These are phyloP conservation scores for Camellia sinensis DNA, from an alignment of 148 eudicot species.

Conservation along the genomic window DNA sequence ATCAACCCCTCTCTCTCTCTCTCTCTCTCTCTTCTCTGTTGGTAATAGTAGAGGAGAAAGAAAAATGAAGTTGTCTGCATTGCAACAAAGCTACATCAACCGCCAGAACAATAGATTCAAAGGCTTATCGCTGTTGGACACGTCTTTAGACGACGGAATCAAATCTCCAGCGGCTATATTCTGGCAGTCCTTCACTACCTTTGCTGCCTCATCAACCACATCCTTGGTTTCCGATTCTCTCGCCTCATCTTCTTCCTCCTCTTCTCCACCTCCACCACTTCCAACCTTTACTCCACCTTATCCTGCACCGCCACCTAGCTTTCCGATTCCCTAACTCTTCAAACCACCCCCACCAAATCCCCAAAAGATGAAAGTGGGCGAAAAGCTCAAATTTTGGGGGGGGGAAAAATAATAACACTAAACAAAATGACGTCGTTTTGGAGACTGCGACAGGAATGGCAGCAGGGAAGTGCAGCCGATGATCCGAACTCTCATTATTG, in stretches of 20 bases:
- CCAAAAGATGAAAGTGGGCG: neutral
- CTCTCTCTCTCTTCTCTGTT: neutral
- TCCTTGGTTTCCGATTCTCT: slow-evolving; percentile 86
- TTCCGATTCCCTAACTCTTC: slow-evolving; percentile 21
- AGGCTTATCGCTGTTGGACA: slow-evolving; percentile 26
- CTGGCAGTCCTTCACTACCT: slow-evolving; percentile 67
- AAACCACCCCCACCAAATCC: neutral
- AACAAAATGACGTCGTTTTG: too few relatives aligned
- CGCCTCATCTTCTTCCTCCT: slow-evolving; percentile 67
- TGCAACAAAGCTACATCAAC: slow-evolving; percentile 49
- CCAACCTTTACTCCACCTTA: slow-evolving; percentile 25
- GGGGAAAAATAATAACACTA: too few relatives aligned
- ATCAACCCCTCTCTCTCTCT: slow-evolving; percentile 3
- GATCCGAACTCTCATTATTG: too few relatives aligned
- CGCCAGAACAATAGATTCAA: slow-evolving; percentile 70
- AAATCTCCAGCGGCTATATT: slow-evolving; percentile 63
- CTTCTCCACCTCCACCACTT: slow-evolving; percentile 38
- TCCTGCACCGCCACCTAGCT: slow-evolving; percentile 11
- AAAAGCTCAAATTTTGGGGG: too few relatives aligned
- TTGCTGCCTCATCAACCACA: slow-evolving; percentile 69
- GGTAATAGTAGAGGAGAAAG: slow-evolving; percentile 2
- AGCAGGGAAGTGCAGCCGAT: too few relatives aligned
- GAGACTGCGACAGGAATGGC: too few relatives aligned
- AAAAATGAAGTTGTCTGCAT: slow-evolving; percentile 65
- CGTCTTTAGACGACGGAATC: slow-evolving; percentile 26